Evolutionary conservation across 2,329 filamentous ascomycete species (phyloP), one percentile per base, ranked within the genome.

Genomic region (Fusarium sp.): DNA sequence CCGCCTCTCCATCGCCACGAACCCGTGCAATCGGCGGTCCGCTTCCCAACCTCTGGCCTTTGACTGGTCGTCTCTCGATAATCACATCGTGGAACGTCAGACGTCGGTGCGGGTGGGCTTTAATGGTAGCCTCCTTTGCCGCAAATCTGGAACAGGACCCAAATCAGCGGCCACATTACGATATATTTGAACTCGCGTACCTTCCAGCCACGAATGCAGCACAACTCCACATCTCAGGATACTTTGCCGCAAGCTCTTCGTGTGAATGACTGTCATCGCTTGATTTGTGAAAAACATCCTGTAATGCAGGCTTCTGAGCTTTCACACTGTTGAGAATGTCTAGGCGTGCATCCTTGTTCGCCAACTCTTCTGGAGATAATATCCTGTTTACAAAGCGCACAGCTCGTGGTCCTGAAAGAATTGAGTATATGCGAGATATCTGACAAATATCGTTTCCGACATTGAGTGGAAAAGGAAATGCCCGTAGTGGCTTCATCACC

Each of bases 361-460:
- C 58, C 6, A 71, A 51, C 58, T 80, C 79, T 56, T 82, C 78
- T 1, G 78, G 74, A 6, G 82, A 78, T 25, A 89, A 77, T 52
- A 89, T 74, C 58, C 84, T 83, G 12, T 77, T 74, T 51, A 88
- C 75, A 71, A 89, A 88, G 30, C 81, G 81, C 7, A 67, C 55
- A 2, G 80, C 82, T 41, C 77, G 76, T 11, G 80, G 77, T 26
- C 81, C 77, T 19, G 76, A 78, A 54, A 95, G 78, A 53, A 94
- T 82, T 21, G 79, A 77, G 65, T 83, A 81, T 62, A 97, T 88
- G 58, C 93, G 89, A 1, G 84, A 79, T 60, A 93, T 86, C 60
- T 85, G 85, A 78, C 92, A 93, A 59, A 97, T 91, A 77, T 97
- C 94, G 49, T 88, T 95, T 61, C 94, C 94, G 54, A 97, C 82